A percentile compares a stretch with the other conserved stretches of the same genome.
These are phyloP conservation scores for Pontederia crassipes DNA, from an alignment of 176 grass and related monocot genomes.

Conservation along the genomic window DNA sequence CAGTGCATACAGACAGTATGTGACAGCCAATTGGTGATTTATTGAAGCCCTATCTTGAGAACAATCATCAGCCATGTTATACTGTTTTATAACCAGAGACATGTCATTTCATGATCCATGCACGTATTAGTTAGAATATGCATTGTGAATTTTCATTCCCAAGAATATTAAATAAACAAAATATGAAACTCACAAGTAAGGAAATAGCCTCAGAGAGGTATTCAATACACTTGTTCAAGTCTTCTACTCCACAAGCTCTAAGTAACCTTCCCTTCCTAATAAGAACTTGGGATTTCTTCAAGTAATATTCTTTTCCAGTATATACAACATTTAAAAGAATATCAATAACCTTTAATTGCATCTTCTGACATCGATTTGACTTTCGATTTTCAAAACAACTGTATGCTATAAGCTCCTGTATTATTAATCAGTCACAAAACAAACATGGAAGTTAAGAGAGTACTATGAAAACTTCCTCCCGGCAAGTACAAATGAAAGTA, in stretches of 20 bases:
- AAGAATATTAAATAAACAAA: background rate
- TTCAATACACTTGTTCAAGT: constrained; percentile 39
- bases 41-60: constrained; percentile 18
- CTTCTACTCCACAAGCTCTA: constrained; percentile 46
- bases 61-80: constrained; percentile 12
- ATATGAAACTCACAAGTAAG: constrained; percentile 56
- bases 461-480: constrained; percentile 6
- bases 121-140: background rate
- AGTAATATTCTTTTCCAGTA: constrained; percentile 37
- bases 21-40: constrained; percentile 52
- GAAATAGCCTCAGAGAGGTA: constrained; percentile 69
- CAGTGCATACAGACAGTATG: constrained; percentile 63
- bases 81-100: constrained; percentile 5
- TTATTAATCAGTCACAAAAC: constrained; percentile 10
- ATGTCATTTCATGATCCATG: constrained; percentile 25
- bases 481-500: constrained; percentile 19
- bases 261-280: constrained; percentile 47
- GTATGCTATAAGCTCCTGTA: constrained; percentile 60
- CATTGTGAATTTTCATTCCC: background rate
- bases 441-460: constrained; percentile 1
- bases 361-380: constrained; percentile 34
- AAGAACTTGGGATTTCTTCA: constrained; percentile 61
- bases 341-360: constrained; percentile 55
- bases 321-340: constrained; percentile 71
- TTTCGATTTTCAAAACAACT: constrained; percentile 34